Conservation (phyloP, 257 asterid species). For the Solanum paucissectum region DNA sequence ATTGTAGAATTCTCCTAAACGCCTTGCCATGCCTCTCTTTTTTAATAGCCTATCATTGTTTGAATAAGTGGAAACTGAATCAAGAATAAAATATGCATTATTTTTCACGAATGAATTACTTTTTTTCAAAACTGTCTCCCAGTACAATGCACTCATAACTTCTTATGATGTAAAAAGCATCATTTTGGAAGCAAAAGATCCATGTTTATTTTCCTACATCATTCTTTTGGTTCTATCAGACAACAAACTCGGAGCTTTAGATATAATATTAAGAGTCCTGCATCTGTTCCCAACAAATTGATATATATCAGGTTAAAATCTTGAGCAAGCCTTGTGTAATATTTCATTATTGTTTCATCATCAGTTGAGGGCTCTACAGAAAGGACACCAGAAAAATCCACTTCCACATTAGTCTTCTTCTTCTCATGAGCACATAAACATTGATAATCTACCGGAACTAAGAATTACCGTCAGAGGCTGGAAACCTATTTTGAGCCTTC, state of each 20-base stretch:
- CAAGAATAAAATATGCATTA: slow-evolving; percentile 7
- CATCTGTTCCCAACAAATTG: too few relatives aligned
- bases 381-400: background rate
- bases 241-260: too few relatives aligned
- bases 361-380: background rate
- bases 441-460: too few relatives aligned
- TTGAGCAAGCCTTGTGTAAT: too few relatives aligned
- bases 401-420: background rate
- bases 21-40: slow-evolving; percentile 20
- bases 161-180: background rate
- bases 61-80: background rate
- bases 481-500: background rate
- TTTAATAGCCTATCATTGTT: background rate
- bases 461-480: too few relatives aligned
- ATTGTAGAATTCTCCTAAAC: too few relatives aligned
- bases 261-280: too few relatives aligned
- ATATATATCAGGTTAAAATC: too few relatives aligned
- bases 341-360: background rate
- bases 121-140: too few relatives aligned
- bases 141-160: background rate
- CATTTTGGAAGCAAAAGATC: too few relatives aligned
- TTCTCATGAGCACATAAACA: background rate
- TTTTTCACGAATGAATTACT: background rate
- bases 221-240: too few relatives aligned
- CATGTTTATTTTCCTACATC: too few relatives aligned